Conservation (phyloP, 2,329 filamentous ascomycete genomes). For the Fusarium algeriense region DNA sequence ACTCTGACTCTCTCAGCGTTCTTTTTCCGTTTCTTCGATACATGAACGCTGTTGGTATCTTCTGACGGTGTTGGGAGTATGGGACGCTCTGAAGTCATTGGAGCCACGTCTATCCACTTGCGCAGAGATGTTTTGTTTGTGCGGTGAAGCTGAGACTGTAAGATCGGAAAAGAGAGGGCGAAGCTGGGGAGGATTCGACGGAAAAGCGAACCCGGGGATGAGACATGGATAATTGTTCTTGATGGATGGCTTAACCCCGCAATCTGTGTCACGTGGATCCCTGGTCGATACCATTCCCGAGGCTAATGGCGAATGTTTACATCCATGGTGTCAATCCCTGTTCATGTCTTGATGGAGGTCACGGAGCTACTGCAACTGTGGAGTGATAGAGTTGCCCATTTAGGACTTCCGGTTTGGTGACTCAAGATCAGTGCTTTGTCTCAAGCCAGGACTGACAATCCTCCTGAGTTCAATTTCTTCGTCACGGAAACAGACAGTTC, state of each 20-base stretch:
- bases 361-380: background rate
- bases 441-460: too few relatives aligned
- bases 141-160: conserved; percentile 3
- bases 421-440: background rate
- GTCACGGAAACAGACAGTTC: too few relatives aligned
- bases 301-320: background rate
- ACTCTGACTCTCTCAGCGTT: conserved; percentile 42
- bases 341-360: background rate
- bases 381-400: background rate
- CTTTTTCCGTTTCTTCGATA: conserved; percentile 43
- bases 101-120: background rate
- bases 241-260: conserved; percentile 6
- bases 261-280: conserved; percentile 15
- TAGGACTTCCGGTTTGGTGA: too few relatives aligned
- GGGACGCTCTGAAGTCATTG: conserved; percentile 30
- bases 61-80: conserved; percentile 20
- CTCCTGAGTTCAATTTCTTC: too few relatives aligned
- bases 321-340: background rate
- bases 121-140: background rate
- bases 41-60: conserved; percentile 11
- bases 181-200: background rate
- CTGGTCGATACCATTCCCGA: background rate
- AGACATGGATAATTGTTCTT: conserved; percentile 16
- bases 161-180: conserved; percentile 17
- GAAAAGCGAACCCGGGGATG: conserved; percentile 23